Evolutionary conservation across 768 basidiomycete genomes (phyloP), one percentile per base, ranked within the genome.

Genomic region (Sporobolomyces roseus): DNA sequence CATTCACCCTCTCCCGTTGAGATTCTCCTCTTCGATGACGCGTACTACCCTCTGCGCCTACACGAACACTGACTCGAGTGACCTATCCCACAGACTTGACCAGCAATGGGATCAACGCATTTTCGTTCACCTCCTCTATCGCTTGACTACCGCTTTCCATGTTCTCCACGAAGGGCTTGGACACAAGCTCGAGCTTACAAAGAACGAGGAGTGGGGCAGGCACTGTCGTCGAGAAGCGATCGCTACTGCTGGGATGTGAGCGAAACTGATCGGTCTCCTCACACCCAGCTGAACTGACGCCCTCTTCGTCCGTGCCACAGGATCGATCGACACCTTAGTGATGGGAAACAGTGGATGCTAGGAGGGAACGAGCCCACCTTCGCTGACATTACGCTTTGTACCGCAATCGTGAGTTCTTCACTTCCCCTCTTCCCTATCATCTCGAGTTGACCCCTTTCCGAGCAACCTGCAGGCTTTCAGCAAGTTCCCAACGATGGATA

Each of bases 101-200:
- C 67, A 68, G 30, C 43, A 46, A 35, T 68, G 67, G 67, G 67
- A 68, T 41, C 67, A 68, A 43, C 54, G 56, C 17, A 56, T 68
- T 53, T 68, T 25, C 32, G 43, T 49, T 6, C 67, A 68, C 41
- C 32, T 48, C 51, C 61, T 68, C 27, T 68, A 63, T 61, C 50
- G 67, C 3, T 54, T 68, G 46, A 68, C 67, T 25, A 46, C 48
- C 4, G 67, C 67, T 3, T 68, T 68, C 61, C 67, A 68, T 43
- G 61, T 56, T 3, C 43, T 51, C 17, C 56, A 54, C 50, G 53
- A 67, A 32, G 66, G 67, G 4, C 53, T 68, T 1, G 61, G 67
- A 10, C 52, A 43, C 51, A 61, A 52, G 50, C 61, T 68, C 32
- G 67, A 68, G 33, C 45, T 68, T 14, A 48, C 46, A 17, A 54